A percentile compares a stretch with the other conserved stretches of the same genome.
These are phyloP conservation scores for Nakazawaea ishiwadae DNA, from an alignment of 805 yeast genomes.

Conservation along the genomic window DNA sequence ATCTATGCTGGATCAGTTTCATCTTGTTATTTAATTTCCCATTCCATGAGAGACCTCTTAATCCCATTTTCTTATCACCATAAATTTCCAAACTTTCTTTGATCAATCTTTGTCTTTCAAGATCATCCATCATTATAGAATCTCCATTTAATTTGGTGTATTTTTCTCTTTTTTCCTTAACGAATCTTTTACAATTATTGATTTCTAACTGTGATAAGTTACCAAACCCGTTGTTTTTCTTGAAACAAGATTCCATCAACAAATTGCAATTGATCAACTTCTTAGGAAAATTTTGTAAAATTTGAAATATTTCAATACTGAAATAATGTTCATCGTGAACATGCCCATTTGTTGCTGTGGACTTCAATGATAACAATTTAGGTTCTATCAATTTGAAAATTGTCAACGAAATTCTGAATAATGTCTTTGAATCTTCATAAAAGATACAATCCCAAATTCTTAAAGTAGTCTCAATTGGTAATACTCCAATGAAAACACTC, in stretches of 20 bases:
- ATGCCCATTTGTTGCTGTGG: conserved; percentile 6
- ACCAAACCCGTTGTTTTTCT: conserved; percentile 67
- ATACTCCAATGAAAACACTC: conserved; percentile 88
- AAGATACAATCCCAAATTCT: conserved; percentile 94
- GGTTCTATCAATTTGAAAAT: conserved; percentile 74
- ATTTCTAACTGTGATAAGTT: conserved; percentile 81
- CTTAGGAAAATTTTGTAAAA: conserved; percentile 80
- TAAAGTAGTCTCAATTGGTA: conserved; percentile 84
- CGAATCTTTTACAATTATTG: conserved; percentile 71
- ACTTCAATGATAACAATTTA: conserved; percentile 31
- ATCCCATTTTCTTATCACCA: conserved; percentile 24
- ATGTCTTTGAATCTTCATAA: conserved; percentile 84
- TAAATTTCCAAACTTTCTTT: conserved; percentile 19
- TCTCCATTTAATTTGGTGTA: conserved; percentile 25
- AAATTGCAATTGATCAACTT: conserved; percentile 61
- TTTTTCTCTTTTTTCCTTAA: conserved; percentile 53
- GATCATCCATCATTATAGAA: conserved; percentile 20
- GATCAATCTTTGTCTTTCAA: conserved; percentile 25
- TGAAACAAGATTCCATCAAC: conserved; percentile 71
- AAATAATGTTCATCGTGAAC: conserved; percentile 22
- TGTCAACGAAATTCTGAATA: conserved; percentile 79
- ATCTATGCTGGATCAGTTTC: conserved; percentile 23
- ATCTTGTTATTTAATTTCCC: conserved; percentile 27
- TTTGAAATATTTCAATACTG: conserved; percentile 57
- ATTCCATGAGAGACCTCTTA: conserved; percentile 29